These are phyloP conservation scores for Crucibulum laeve DNA, from an alignment of 768 basidiomycete genomes.

Conservation along the genomic window DNA sequence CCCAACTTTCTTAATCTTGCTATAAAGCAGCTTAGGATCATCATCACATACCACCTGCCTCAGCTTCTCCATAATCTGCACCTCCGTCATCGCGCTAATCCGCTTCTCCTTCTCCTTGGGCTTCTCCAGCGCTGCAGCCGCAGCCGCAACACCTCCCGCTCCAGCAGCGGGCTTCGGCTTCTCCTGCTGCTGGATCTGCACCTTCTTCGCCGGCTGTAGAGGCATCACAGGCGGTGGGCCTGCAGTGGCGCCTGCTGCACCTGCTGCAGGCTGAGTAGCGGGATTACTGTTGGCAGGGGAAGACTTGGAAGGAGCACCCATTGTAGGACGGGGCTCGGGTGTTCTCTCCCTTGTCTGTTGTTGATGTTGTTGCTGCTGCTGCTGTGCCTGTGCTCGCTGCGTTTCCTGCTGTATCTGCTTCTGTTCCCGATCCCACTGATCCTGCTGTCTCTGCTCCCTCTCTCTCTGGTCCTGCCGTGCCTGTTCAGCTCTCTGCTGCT, in stretches of 20 bases:
- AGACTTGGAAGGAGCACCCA: conserved; percentile 34
- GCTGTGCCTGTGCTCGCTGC: conserved; percentile 14
- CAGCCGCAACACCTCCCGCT: conserved; percentile 45
- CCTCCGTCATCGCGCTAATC: conserved; percentile 95
- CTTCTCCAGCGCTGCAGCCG: conserved; percentile 72
- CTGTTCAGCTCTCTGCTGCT: conserved; percentile 23
- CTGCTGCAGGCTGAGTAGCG: conserved; percentile 38
- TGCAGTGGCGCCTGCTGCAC: conserved; percentile 43
- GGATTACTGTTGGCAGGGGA: conserved; percentile 43
- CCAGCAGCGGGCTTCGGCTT: conserved; percentile 38
- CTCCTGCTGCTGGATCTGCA: conserved; percentile 52
- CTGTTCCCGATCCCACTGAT: conserved; percentile 29
- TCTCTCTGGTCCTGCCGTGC: conserved; percentile 19
- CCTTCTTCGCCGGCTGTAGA: conserved; percentile 71
- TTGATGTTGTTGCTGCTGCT: conserved; percentile 20
- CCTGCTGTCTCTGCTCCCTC: conserved; percentile 13
- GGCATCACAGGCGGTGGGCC: conserved; percentile 70
- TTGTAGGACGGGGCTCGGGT: conserved; percentile 28
- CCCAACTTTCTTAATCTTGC: conserved; percentile 98
- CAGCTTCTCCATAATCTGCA: conserved; percentile 97
- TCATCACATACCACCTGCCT: conserved; percentile 81
- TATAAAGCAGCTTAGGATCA: conserved; percentile 87
- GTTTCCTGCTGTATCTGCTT: conserved; percentile 23
- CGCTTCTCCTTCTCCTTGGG: conserved; percentile 84
- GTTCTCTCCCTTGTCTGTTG: conserved; percentile 10